Percentiles rank a stretch among this genome's conserved stretches.
Evolutionary conservation across 1,284 basidiomycete genomes (phyloP).

Genomic region (Pterulicium gracile): DNA sequence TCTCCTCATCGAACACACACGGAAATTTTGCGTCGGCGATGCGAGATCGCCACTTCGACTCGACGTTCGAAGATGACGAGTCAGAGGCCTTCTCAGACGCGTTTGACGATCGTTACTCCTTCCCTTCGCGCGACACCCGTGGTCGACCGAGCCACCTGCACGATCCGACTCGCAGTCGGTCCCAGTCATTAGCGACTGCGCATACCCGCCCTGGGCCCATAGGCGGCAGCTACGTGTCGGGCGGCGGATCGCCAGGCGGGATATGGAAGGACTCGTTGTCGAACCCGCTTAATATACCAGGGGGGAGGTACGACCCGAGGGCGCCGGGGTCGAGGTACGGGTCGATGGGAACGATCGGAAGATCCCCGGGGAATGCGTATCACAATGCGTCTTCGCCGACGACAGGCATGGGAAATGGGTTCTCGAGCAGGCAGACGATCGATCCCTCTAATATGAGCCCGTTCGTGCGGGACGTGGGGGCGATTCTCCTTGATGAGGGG

Average conservation of each 20-base stretch:
- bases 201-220: constrained; percentile 39
- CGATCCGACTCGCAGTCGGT: constrained; percentile 59
- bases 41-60: constrained; percentile 50
- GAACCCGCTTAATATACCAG: constrained; percentile 45
- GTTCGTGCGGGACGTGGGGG: constrained; percentile 67
- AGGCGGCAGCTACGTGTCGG: constrained; percentile 23
- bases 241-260: constrained; percentile 23
- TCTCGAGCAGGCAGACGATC: constrained; percentile 31
- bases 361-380: constrained; percentile 32
- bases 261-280: constrained; percentile 46
- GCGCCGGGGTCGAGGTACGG: constrained; percentile 52
- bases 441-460: constrained; percentile 73
- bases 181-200: constrained; percentile 56
- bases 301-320: constrained; percentile 45
- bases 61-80: constrained; percentile 68
- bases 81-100: constrained; percentile 43
- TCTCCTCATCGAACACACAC: constrained; percentile 39
- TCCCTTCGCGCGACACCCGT: constrained; percentile 26
- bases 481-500: constrained; percentile 62
- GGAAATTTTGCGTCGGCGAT: constrained; percentile 47
- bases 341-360: constrained; percentile 42
- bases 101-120: constrained; percentile 42
- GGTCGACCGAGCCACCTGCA: constrained; percentile 45
- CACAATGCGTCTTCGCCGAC: constrained; percentile 31
- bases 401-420: constrained; percentile 32